Conservation (phyloP, 768 basidiomycete genomes). For the Hericium alpestre region DNA sequence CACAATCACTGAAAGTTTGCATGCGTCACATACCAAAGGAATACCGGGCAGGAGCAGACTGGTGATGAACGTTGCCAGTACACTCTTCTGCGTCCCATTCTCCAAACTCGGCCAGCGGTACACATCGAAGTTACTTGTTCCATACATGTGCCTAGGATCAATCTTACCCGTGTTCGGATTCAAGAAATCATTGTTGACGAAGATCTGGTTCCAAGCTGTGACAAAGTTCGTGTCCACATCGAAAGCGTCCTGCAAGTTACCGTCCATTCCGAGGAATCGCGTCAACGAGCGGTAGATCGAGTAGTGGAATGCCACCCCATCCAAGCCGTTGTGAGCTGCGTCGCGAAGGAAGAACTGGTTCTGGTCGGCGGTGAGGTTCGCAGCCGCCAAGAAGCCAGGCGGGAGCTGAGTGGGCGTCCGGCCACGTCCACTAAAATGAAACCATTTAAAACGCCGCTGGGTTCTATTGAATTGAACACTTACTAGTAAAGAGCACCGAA, state of each 20-base stretch:
- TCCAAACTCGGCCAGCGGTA: slow-evolving; percentile 88
- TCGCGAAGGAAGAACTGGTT: slow-evolving; percentile 76
- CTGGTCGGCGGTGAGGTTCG: slow-evolving; percentile 49
- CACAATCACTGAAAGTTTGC: neutral
- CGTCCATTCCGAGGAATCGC: slow-evolving; percentile 93
- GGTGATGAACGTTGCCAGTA: slow-evolving; percentile 69
- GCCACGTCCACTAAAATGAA: slow-evolving; percentile 64
- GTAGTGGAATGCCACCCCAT: slow-evolving; percentile 85
- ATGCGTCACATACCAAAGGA: slow-evolving; percentile 42
- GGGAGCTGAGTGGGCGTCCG: slow-evolving; percentile 68
- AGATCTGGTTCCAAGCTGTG: slow-evolving; percentile 87
- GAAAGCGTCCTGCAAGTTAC: slow-evolving; percentile 84
- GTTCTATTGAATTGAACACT: slow-evolving; percentile 18
- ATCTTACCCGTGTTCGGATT: slow-evolving; percentile 54
- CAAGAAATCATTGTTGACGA: slow-evolving; percentile 77
- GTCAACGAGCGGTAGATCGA: slow-evolving; percentile 80
- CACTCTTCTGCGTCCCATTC: slow-evolving; percentile 71
- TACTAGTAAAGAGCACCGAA: slow-evolving; percentile 83
- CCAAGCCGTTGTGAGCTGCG: slow-evolving; percentile 49
- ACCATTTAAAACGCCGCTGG: neutral
- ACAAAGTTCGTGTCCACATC: slow-evolving; percentile 77
- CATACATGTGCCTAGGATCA: slow-evolving; percentile 85
- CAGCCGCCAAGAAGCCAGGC: slow-evolving; percentile 55
- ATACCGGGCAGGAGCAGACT: slow-evolving; percentile 81
- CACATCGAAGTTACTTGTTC: slow-evolving; percentile 90